Evolutionary conservation across 2,329 filamentous ascomycete species (phyloP), one percentile per base, ranked within the genome.

Genomic region (Fusarium redolens): DNA sequence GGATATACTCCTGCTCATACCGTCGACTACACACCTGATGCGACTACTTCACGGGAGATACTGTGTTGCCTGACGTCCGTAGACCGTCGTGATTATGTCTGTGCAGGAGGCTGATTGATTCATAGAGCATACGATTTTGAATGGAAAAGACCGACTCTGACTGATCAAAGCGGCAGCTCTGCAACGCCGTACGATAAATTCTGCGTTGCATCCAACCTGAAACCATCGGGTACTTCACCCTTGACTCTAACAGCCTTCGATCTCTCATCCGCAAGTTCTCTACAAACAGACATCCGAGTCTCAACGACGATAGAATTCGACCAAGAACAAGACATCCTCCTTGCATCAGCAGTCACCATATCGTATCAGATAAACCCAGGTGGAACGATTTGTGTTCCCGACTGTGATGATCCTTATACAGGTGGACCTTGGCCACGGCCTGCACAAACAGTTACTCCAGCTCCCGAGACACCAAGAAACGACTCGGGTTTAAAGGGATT

Each of bases 381-480:
- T 1, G 48, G 57, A 18, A 37, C 25, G 0, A 65, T 47, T 0
- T 65, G 56, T 11, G 61, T 22, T 33, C 55, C 56, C 0, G 31
- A 47, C 40, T 65, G 56, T 9, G 9, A 61, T 4, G 22, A 43
- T 31, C 55, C 61, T 7, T 64, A 51, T 20, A 64, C 31, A 0
- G 61, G 61, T 13, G 56, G 61, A 6, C 13, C 18, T 18, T 65
- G 61, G 61, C 61, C 61, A 5, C 17, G 41, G 1, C 45, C 56
- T 2, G 56, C 17, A 28, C 12, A 7, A 17, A 52, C 61, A 28
- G 4, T n/a, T 0, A 55, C 45, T 17, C 30, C 45, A 12, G n/a
- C 28, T n/a, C 45, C 35, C 1, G 4, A 5, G 10, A 14, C 61
- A 11, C 3, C 30, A 25, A 13, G 8, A 8, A 31, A 12, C 4